A percentile compares a stretch with the other conserved stretches of the same genome.
Conservation (phyloP, 805 yeast genomes). For the Ogataea populi-albae region DNA sequence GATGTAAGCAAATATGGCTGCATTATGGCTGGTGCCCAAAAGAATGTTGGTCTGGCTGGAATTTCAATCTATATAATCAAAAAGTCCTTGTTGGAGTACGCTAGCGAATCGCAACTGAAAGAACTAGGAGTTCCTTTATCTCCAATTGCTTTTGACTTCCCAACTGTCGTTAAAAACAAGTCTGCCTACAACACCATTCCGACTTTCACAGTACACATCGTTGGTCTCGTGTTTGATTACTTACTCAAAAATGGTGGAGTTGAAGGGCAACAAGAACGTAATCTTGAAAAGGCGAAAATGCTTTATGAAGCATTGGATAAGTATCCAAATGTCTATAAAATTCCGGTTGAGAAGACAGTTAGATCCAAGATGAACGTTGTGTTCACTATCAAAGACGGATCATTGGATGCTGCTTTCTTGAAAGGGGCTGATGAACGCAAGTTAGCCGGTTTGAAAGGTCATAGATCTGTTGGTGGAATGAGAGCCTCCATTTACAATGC, state of each 20-base stretch:
- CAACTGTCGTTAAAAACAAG: conserved; percentile 82
- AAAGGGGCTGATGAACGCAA: conserved; percentile 57
- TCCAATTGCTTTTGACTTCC: conserved; percentile 87
- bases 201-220: conserved; percentile 83
- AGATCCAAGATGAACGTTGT: conserved; percentile 94
- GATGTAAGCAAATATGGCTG: conserved; percentile 85
- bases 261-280: conserved; percentile 51
- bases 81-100: conserved; percentile 68
- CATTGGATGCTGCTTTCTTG: conserved; percentile 65
- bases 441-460: conserved; percentile 86
- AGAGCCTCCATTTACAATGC: conserved; percentile 94
- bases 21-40: conserved; percentile 97
- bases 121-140: conserved; percentile 66
- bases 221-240: conserved; percentile 70
- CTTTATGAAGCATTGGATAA: conserved; percentile 66
- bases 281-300: conserved; percentile 57
- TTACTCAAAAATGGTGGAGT: conserved; percentile 73
- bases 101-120: conserved; percentile 58
- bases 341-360: conserved; percentile 59
- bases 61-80: conserved; percentile 87
- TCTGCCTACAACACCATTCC: conserved; percentile 96
- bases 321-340: conserved; percentile 59
- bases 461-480: conserved; percentile 95
- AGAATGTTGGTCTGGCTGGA: conserved; percentile 96
- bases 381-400: conserved; percentile 64